Evolutionary conservation across 129 eudicot genomes (phyloP), one percentile per base, ranked within the genome.

Genomic region (Mikania micrantha): DNA sequence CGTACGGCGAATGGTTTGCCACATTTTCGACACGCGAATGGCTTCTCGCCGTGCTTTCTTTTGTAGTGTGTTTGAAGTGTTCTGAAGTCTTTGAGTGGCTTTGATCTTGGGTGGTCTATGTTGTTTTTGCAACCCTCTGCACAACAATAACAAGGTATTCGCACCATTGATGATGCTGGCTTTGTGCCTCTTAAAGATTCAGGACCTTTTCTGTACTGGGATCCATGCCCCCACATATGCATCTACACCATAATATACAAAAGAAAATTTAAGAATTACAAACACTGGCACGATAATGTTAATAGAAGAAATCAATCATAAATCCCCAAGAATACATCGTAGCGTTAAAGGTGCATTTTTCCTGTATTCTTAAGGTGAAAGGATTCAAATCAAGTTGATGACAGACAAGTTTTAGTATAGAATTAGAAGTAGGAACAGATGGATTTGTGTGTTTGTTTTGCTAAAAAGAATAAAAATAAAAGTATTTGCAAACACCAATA

Each of bases 41-140:
- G 87, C 83, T 85, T 87, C 29, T 72, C 53, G 0, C 97, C 97
- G 19, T 91, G 97, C 70, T 91, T 91, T 48, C 97, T 67, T 78
- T 87, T 91, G 89, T 91, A 91, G 61, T 91, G 97, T 0, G 95
- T 91, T 66, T 91, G 97, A 27, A 91, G 92, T 2, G 95, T 91
- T 35, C 92, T 66, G 61, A 91, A 91, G 74, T 91, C 97, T 72
- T 91, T 91, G 4, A 91, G 77, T 17, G 97, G 97, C 81, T 73
- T 91, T n/a, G 97, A 81, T 79, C 87, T 80, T 15, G 97, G 97
- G 70, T 91, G 92, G 11, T 81, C 78, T 29, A 91, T 91, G 84
- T 85, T 87, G 88, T 91, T 87, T 80, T 83, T 87, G 82, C 97
- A 91, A 38, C 97, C 97, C 66, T 85, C 92, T 2, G 86, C 92